Base-by-base conservation (phyloP, 805 yeast genomes). In the Wickerhamomyces bisporus region DNA sequence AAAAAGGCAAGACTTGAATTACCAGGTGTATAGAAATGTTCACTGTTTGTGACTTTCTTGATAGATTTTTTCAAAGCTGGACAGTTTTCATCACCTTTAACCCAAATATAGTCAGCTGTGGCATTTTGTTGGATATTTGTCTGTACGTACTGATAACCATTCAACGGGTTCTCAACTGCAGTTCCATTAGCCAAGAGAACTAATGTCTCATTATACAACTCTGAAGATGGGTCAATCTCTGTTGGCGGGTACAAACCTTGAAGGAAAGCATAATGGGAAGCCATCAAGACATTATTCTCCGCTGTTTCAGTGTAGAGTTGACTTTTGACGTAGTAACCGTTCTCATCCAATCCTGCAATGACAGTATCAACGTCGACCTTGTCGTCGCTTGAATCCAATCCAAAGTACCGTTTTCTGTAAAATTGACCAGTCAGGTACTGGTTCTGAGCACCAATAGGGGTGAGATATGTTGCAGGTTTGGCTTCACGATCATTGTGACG, bases 221-320 rank as follows among this genome's bases (percentile, higher is more conserved):
- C 52, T 11, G 34, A n/a, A 6, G 40, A 30, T 8, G 38, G 33
- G 32, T 50, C 50, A 6, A 53, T 42, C 34, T 55, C 50, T 20
- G 58, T 58, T 18, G 74, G 70, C 13, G 76, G 76, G 44, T 66
- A 71, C 26, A 71, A 49, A 25, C 75, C 76, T 50, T 71, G 76
- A 30, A 69, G 45, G 54, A 69, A 71, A 4, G 73, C 60, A 39
- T 59, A 39, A 41, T 67, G 72, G 16, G 72, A 62, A 52, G 61
- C 61, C 27, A 59, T 55, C 29, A 71, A 53, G 25, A 70, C 73
- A 19, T 57, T 59, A 7, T 56, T 41, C 14, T 49, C 34, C 21
- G 62, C 57, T 15, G 62, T 60, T 37, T 61, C 64, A 11, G 68
- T 65, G 36, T 61, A 57, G 26, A 64, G 52, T 33, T 70, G 64